Base-by-base conservation (phyloP, 768 basidiomycete genomes). In the Imleria badia region DNA sequence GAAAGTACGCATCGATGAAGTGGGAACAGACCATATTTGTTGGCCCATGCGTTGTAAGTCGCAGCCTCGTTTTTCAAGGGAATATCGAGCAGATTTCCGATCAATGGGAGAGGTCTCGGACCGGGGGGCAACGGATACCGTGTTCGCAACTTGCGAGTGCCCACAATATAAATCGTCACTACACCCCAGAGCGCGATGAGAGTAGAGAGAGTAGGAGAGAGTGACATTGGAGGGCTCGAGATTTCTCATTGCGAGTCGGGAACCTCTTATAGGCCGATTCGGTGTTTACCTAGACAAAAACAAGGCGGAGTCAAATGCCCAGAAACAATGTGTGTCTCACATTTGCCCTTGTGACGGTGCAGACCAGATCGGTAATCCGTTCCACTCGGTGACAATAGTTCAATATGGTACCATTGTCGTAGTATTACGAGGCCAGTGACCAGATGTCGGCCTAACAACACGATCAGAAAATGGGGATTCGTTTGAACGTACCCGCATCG, bases 51-150 rank as follows among this genome's bases (percentile, higher is more conserved):
- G 7, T 73, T 67, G 61, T 83, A 85, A 0, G 73, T 71, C 31
- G 60, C 61, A 62, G 75, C 73, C 45, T 73, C 74, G 34, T 71
- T 61, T 15, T 64, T 64, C 63, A 55, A 67, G 8, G 78, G 75
- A 40, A 82, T 65, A 58, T 82, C 76, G 43, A 73, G 68, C 34
- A 85, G 59, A 65, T 84, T 82, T 14, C 83, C 83, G 33, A 84
- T 64, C 30, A 84, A 53, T 26, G 81, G 82, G n/a, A 76, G 68
- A 9, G 76, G 75, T 42, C 65, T 75, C 2, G 84, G 84, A 15
- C 84, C 84, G 30, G 84, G 83, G 12, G 83, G 83, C 13, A 75
- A 72, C 1, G 75, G 78, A 34, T 74, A 69, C 6, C 52, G 52
- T 12, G 52, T 13, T 38, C 59, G 49, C 39, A 38, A 44, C 51